phyloP scores from a whole-genome alignment of 225 moss, liverwort and hornwort species.

The Takakia lepidozioides region DNA sequence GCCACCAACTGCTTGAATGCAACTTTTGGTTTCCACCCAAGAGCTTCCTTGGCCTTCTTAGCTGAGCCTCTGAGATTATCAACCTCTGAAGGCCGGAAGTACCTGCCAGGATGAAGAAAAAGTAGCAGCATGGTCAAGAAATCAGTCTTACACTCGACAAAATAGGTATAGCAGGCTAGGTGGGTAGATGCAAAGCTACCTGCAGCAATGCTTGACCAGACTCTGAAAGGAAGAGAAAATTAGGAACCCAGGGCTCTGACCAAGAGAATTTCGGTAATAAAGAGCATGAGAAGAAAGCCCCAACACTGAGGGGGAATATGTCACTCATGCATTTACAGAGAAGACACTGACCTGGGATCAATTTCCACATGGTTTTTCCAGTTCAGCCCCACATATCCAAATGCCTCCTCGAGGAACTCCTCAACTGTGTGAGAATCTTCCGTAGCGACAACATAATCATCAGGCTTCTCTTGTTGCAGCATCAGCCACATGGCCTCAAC shows the following conservation, averaged over 20 bases:
- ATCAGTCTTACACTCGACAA: too few species aligned
- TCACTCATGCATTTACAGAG: too few species aligned
- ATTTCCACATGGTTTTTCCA: slow-evolving; percentile 72
- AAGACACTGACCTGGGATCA: slow-evolving; percentile 47
- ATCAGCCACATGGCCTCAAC: slow-evolving; percentile 82
- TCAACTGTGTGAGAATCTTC: slow-evolving; percentile 76
- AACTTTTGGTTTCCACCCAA: slow-evolving; percentile 57
- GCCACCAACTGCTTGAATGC: slow-evolving; percentile 66
- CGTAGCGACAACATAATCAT: slow-evolving; percentile 70
- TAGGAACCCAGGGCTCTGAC: too few species aligned
- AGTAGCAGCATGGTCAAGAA: too few species aligned
- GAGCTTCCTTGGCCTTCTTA: slow-evolving; percentile 24
- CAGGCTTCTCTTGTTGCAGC: slow-evolving; percentile 70
- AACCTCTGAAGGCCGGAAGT: slow-evolving; percentile 71
- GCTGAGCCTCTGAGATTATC: slow-evolving; percentile 62
- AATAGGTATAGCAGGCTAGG: too few species aligned
- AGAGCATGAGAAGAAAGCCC: too few species aligned
- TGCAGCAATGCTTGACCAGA: too few species aligned
- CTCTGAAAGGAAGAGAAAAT: too few species aligned
- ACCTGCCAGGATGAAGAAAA: slow-evolving; percentile 13
- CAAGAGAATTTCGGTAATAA: too few species aligned
- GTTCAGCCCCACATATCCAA: slow-evolving; percentile 51
- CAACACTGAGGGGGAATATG: too few species aligned
- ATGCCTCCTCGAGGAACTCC: slow-evolving; percentile 61
- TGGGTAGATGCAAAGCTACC: too few species aligned